A percentile compares a stretch with the other conserved stretches of the same genome.
Conservation (phyloP, 305 asterid species). For the Fraxinus angustifolia region DNA sequence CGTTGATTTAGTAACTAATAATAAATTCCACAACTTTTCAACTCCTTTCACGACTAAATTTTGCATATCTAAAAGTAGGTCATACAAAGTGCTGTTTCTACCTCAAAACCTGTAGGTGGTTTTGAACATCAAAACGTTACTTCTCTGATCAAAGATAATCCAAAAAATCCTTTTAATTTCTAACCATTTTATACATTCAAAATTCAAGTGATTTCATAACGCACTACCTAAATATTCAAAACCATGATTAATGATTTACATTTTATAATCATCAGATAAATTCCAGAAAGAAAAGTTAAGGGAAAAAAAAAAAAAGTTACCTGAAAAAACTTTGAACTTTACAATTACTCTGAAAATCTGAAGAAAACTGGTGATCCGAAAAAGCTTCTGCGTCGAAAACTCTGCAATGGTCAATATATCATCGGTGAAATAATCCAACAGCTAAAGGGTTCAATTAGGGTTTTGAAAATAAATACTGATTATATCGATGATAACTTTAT, state of each 20-base stretch:
- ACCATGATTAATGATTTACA: neutral
- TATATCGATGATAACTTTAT: neutral
- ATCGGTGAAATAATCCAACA: slow-evolving; percentile 32
- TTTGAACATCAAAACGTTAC: slow-evolving; percentile 3
- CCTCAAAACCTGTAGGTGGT: neutral
- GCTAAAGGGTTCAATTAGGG: slow-evolving; percentile 67
- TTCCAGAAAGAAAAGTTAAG: slow-evolving; percentile 14
- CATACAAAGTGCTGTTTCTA: neutral
- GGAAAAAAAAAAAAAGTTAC: slow-evolving; percentile 9
- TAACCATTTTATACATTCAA: slow-evolving; percentile 25
- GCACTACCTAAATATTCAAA: slow-evolving; percentile 27
- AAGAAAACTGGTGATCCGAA: slow-evolving; percentile 45
- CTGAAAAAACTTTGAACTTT: slow-evolving; percentile 29
- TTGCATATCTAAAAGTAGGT: slow-evolving; percentile 17
- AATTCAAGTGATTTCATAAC: slow-evolving; percentile 18
- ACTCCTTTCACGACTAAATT: slow-evolving; percentile 23
- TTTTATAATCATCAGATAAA: slow-evolving; percentile 26
- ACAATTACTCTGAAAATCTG: slow-evolving; percentile 35
- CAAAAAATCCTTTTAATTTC: slow-evolving; percentile 10
- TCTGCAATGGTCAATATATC: slow-evolving; percentile 38
- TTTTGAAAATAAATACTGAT: slow-evolving; percentile 33
- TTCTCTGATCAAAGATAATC: slow-evolving; percentile 23
- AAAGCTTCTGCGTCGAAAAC: slow-evolving; percentile 36
- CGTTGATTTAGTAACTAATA: slow-evolving; percentile 11
- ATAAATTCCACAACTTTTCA: slow-evolving; percentile 8